phyloP scores from a whole-genome alignment of 2,329 filamentous ascomycete species.

The Pseudogymnoascus pannorum region DNA sequence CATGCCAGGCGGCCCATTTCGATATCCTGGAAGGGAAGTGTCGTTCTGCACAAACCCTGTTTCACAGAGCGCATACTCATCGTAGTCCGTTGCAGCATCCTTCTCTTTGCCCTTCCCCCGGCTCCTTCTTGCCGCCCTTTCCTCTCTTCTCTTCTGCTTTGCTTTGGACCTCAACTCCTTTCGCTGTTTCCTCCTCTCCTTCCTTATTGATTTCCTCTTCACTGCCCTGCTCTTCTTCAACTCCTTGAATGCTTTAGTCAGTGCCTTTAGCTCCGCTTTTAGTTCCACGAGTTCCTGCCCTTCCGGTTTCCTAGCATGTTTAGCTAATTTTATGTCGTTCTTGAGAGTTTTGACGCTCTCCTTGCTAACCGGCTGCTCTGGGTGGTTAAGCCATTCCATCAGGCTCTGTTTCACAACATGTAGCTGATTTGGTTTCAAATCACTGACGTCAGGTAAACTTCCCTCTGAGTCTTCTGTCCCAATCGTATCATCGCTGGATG shows the following conservation, averaged over 20 bases:
- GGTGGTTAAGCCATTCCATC: slow-evolving; percentile 41
- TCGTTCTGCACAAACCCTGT: neutral
- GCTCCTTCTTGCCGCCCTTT: slow-evolving; percentile 18
- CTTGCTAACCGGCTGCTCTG: slow-evolving; percentile 42
- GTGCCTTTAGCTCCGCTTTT: slow-evolving; percentile 37
- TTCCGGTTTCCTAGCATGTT: slow-evolving; percentile 14
- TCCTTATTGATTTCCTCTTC: slow-evolving; percentile 25
- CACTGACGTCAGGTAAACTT: slow-evolving; percentile 38
- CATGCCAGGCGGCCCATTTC: neutral
- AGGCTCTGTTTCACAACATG: slow-evolving; percentile 39
- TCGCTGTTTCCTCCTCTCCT: slow-evolving; percentile 10
- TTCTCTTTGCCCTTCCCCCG: slow-evolving; percentile 28
- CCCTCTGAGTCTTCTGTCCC: neutral
- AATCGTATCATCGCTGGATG: slow-evolving; percentile 12
- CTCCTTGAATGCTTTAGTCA: slow-evolving; percentile 39
- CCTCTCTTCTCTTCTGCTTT: slow-evolving; percentile 17
- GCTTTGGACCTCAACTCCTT: slow-evolving; percentile 10
- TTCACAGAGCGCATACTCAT: neutral
- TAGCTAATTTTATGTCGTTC: slow-evolving; percentile 38
- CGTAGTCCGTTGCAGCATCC: slow-evolving; percentile 21
- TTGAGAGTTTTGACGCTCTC: slow-evolving; percentile 36
- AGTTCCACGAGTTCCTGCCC: slow-evolving; percentile 32
- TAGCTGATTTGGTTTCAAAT: slow-evolving; percentile 42
- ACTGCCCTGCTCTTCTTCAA: slow-evolving; percentile 32
- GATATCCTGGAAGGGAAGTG: neutral